phyloP scores from a whole-genome alignment of 2,329 filamentous ascomycete genomes.

The Trichoderma koningiopsis region DNA sequence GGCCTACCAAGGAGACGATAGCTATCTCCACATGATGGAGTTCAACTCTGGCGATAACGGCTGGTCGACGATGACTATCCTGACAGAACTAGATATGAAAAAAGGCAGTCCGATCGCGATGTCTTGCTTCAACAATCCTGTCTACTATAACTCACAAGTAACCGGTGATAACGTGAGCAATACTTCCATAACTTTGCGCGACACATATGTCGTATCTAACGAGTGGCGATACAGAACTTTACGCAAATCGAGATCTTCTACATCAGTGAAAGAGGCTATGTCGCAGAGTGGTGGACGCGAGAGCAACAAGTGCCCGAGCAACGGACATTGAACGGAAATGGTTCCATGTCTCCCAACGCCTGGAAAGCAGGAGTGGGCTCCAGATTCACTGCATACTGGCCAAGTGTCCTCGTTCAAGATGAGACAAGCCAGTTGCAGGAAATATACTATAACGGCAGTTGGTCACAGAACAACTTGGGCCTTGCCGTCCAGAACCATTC shows the following conservation, averaged over 20 bases:
- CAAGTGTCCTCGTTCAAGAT: not conserved
- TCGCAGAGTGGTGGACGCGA: not conserved
- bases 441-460: not conserved
- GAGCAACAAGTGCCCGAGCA: not conserved
- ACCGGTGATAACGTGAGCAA: not conserved
- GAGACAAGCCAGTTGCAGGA: not conserved
- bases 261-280: not conserved
- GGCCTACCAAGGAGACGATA: not conserved
- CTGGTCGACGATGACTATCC: not conserved
- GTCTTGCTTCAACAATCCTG: not conserved
- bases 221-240: not conserved
- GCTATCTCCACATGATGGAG: not conserved
- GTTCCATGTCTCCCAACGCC: not conserved
- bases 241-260: constrained; percentile 1
- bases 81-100: not conserved
- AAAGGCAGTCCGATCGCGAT: not conserved
- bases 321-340: not conserved
- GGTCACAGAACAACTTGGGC: not conserved
- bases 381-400: not conserved
- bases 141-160: not conserved
- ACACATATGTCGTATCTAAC: not conserved
- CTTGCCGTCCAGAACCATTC: not conserved
- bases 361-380: not conserved
- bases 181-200: not conserved
- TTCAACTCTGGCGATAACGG: not conserved